Evolutionary conservation across 768 basidiomycete species (phyloP).

Genomic region (Rhizopogon vinicolor): DNA sequence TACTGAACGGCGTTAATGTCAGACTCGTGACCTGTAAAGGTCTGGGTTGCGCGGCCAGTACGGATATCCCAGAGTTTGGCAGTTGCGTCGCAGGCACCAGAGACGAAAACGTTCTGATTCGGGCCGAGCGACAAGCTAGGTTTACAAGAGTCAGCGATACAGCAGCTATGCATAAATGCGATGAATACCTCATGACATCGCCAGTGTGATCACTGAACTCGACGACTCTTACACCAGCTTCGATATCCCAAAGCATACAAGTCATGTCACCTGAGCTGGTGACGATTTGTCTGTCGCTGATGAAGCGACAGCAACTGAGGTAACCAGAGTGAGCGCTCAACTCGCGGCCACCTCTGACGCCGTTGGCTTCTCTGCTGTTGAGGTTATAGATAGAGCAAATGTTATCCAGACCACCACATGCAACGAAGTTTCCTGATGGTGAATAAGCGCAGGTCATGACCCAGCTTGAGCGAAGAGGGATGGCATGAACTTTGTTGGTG

Average conservation of each 20-base stretch:
- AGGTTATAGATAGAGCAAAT: slow-evolving; percentile 98
- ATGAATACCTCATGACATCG: slow-evolving; percentile 96
- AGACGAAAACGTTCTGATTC: slow-evolving; percentile 95
- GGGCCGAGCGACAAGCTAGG: slow-evolving; percentile 89
- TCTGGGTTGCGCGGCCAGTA: slow-evolving; percentile 95
- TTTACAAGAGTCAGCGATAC: slow-evolving; percentile 7
- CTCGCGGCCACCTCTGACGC: slow-evolving; percentile 89
- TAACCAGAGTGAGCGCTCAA: slow-evolving; percentile 97
- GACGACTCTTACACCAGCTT: slow-evolving; percentile 94
- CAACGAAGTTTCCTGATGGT: slow-evolving; percentile 94
- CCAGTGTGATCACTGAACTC: slow-evolving; percentile 99
- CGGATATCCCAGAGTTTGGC: slow-evolving; percentile 99
- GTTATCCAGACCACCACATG: slow-evolving; percentile 98
- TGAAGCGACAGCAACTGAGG: slow-evolving; percentile 96
- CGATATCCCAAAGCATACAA: slow-evolving; percentile 99
- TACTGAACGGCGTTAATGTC: slow-evolving; percentile 99
- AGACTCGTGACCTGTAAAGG: slow-evolving; percentile 97
- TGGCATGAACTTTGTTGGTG: slow-evolving; percentile 99
- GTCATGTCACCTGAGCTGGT: slow-evolving; percentile 99
- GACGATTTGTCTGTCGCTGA: slow-evolving; percentile 98
- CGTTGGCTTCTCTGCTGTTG: slow-evolving; percentile 66
- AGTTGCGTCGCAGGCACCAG: slow-evolving; percentile 96
- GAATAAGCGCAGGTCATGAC: slow-evolving; percentile 99
- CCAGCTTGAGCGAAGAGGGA: slow-evolving; percentile 96
- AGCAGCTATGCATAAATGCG: slow-evolving; percentile 1